Evolutionary conservation across 2,329 filamentous ascomycete genomes (phyloP), one percentile per base, ranked within the genome.

Genomic region (Aspergillus costaricaensis): DNA sequence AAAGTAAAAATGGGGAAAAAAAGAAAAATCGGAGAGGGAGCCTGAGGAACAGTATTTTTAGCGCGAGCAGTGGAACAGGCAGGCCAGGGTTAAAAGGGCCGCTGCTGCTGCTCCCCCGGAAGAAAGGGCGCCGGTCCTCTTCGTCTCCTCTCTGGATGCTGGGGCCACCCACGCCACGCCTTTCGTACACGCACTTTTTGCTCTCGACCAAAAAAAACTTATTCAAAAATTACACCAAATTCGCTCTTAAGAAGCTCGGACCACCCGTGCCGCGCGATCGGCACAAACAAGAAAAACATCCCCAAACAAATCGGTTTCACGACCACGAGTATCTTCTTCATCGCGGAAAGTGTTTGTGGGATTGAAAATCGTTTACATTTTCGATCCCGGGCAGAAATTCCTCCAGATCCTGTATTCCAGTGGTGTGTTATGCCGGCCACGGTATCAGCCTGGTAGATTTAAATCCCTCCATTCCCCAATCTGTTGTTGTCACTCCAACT

Each of bases 21-120:
- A 58, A 25, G 38, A 39, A 57, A 61, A 62, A 41, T 5, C 23
- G 25, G 27, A 27, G 2, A 30, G 23, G 14, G 52, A 61, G 53
- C 27, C 39, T 41, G 38, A 54, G 58, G 58, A 57, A 56, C 21
- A 41, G 57, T 60, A 68, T 59, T 67, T 65, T 68, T 68, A 65
- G 66, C 59, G 67, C 41, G 59, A 27, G 59, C 41, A 48, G 43
- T 36, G 62, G 41, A 66, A 54, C 30, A 27, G 58, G 41, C 41
- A 21, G 64, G 66, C 65, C 68, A 71, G 68, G 70, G 70, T 76
- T 76, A 76, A 76, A 76, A 71, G 73, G 73, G 67, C 67, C 59
- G 61, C 65, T 62, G 65, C 69, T 62, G 59, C 62, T 61, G 47
- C 47, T 50, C 47, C 58, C 57, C 57, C 60, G 62, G 59, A 67